Conservation (phyloP, 2,329 filamentous ascomycete species). For the Atkinsonella texensis region DNA sequence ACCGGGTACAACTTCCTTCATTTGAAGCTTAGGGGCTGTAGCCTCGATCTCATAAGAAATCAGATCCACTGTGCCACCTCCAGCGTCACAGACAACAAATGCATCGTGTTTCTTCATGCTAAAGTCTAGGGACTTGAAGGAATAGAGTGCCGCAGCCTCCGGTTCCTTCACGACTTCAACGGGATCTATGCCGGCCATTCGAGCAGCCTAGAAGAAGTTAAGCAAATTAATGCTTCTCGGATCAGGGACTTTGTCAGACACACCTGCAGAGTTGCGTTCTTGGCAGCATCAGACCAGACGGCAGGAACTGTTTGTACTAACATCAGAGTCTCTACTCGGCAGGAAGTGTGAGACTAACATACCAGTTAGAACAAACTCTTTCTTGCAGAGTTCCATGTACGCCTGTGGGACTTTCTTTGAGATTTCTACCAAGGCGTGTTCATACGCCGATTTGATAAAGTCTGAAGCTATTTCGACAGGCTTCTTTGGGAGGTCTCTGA, state of each 20-base stretch:
- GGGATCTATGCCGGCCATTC: conserved; percentile 27
- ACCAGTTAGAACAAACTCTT: conserved; percentile 30
- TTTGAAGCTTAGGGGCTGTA: conserved; percentile 7
- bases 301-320: conserved; percentile 35
- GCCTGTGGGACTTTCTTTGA: conserved; percentile 15
- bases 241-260: background rate
- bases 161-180: conserved; percentile 39
- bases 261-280: conserved; percentile 29
- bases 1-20: conserved; percentile 15
- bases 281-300: conserved; percentile 44
- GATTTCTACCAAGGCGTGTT: conserved; percentile 24
- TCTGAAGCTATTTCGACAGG: conserved; percentile 10
- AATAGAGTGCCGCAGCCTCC: conserved; percentile 38
- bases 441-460: conserved; percentile 7
- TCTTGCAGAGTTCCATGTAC: conserved; percentile 9
- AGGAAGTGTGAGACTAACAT: conserved; percentile 11
- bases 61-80: conserved; percentile 41
- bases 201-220: conserved; percentile 14
- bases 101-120: conserved; percentile 30
- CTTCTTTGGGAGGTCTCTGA: conserved; percentile 8
- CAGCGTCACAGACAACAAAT: conserved; percentile 41
- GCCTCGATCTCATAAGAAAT: conserved; percentile 36
- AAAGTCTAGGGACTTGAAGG: conserved; percentile 29
- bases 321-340: background rate
- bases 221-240: no score